phyloP scores from a whole-genome alignment of 179 eudicot species.

The Carnegiea gigantea region DNA sequence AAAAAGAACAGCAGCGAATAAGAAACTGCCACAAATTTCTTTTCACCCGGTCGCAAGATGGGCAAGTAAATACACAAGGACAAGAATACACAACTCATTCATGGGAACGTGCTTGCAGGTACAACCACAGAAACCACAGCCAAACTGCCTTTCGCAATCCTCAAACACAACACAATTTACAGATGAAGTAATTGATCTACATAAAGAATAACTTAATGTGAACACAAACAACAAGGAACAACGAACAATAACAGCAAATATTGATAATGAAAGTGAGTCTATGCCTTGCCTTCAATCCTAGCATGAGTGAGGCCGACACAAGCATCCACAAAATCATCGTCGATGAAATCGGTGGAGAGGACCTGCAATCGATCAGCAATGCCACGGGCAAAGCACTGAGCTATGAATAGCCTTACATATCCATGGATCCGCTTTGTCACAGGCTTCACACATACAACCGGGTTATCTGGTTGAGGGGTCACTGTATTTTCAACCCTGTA shows the following conservation, averaged over 20 bases:
- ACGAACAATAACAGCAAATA: neutral
- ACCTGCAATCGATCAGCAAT: constrained; percentile 74
- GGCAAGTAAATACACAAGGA: neutral
- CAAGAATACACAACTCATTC: neutral
- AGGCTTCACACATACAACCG: constrained; percentile 70
- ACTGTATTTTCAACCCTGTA: constrained; percentile 92
- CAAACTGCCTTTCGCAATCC: neutral
- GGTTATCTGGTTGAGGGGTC: constrained; percentile 89
- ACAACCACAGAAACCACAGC: neutral
- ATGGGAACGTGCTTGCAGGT: neutral
- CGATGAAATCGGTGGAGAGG: constrained; percentile 80
- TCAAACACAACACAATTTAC: constrained; percentile 15
- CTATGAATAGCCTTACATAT: constrained; percentile 68
- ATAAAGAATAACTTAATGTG: neutral
- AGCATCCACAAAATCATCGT: constrained; percentile 82
- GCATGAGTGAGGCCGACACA: constrained; percentile 74
- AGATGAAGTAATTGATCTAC: constrained; percentile 12
- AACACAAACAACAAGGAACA: neutral
- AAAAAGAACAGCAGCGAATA: neutral
- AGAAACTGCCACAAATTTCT: neutral
- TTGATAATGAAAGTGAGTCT: constrained; percentile 1
- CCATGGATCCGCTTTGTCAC: constrained; percentile 75
- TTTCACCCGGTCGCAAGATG: neutral
- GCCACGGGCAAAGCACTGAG: constrained; percentile 51
- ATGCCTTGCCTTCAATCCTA: constrained; percentile 56